Base-by-base conservation (phyloP, 73 alveolate genomes). In the Stentor coeruleus region DNA sequence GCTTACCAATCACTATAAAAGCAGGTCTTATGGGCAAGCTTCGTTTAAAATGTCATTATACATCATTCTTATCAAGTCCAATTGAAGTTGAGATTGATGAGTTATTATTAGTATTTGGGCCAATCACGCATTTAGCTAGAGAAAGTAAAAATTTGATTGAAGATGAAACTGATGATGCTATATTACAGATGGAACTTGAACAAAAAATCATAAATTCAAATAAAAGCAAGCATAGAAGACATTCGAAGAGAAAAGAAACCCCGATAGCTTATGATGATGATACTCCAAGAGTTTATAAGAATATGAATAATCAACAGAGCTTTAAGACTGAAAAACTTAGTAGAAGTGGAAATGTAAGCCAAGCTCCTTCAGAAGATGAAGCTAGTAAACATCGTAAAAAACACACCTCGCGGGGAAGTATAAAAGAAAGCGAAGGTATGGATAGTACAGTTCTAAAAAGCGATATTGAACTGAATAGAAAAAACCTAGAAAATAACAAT, bases 61-160 rank as follows among this genome's bases (percentile, higher is more conserved):
- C 37, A 37, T 11, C 35, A 57, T 20, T 31, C 30, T 66, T 66
- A 28, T 20, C 31, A 4, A 49, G 75, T 20, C 42, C 91, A 3
- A 72, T 86, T 66, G 91, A 81, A 28, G 72, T 82, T 38, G 74
- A 60, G 31, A 81, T 86, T 40, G 91, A 86, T 42, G 91, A 86
- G 35, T 58, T 81, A 6, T 66, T 86, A 3, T 40, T 86, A n/a
- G 81, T 86, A 6, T 82, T 85, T 59, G 90, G 90, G 3, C 41
- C 90, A 3, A 66, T 66, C 33, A 28, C 66, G 66, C 66, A 49
- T 6, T 11, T 49, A 11, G 6, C 6, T 49, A 49, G 20, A 20
- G 66, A 49, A 49, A 6, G 20, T 6, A 11, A 11, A 6, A 49
- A 11, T 6, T 11, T 11, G 6, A 6, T 11, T 6, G 66, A 49